Conservation (phyloP, 108 stramenopile genomes). For the Nitzschia inconspicua region DNA sequence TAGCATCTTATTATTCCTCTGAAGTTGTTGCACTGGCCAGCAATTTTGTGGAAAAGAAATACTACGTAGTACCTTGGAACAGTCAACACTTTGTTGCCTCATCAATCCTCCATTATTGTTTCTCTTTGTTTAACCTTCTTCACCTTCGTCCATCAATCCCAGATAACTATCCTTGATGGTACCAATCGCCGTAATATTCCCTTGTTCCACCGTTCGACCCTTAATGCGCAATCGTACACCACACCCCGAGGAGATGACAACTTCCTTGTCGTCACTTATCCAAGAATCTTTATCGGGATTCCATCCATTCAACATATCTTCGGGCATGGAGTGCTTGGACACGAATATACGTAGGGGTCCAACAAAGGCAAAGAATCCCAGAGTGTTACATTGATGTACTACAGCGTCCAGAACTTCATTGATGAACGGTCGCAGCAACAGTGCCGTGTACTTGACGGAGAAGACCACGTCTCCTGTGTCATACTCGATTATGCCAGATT, state of each 20-base stretch:
- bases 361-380: constrained; percentile 91
- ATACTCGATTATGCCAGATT: constrained; percentile 91
- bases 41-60: constrained; percentile 49
- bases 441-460: constrained; percentile 86
- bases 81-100: background rate
- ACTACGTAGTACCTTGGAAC: background rate
- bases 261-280: constrained; percentile 93
- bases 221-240: constrained; percentile 90
- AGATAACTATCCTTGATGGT: constrained; percentile 95
- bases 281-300: constrained; percentile 90
- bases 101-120: background rate
- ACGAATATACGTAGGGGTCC: constrained; percentile 93
- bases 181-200: constrained; percentile 91
- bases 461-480: constrained; percentile 88
- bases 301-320: constrained; percentile 92
- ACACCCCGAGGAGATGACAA: constrained; percentile 83
- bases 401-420: constrained; percentile 93
- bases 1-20: no score
- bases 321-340: constrained; percentile 91
- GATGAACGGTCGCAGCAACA: constrained; percentile 85
- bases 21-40: background rate
- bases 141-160: constrained; percentile 86
- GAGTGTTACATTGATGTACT: constrained; percentile 82
- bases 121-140: constrained; percentile 8
- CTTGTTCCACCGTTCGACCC: constrained; percentile 89